phyloP scores from a whole-genome alignment of 129 eudicot species.

The Artemisia annua region DNA sequence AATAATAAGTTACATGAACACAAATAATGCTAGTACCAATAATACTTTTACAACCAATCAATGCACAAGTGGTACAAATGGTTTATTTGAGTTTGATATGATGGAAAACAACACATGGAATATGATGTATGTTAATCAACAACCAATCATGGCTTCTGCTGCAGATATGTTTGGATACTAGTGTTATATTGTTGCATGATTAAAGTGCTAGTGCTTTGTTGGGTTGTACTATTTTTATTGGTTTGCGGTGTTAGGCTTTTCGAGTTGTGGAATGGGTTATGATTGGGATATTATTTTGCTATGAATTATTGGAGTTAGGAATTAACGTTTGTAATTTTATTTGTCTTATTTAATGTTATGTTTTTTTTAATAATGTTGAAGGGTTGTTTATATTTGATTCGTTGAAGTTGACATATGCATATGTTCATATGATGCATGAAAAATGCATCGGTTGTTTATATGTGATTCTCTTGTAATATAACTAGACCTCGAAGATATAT shows the following conservation, averaged over 20 bases:
- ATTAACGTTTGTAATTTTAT: constrained; percentile 19
- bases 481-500: too few relatives aligned
- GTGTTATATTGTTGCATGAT: not conserved
- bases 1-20: constrained; percentile 48
- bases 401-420: too few relatives aligned
- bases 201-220: not conserved
- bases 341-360: not conserved
- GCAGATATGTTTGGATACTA: constrained; percentile 64
- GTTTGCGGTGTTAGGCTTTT: constrained; percentile 18
- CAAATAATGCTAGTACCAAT: constrained; percentile 10
- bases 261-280: constrained; percentile 17
- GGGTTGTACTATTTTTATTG: constrained; percentile 13
- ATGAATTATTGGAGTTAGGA: constrained; percentile 12
- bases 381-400: not conserved
- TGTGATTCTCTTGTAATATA: too few relatives aligned
- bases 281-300: constrained; percentile 3
- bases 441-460: too few relatives aligned
- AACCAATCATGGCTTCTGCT: constrained; percentile 70
- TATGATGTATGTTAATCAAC: constrained; percentile 59
- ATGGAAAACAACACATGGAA: constrained; percentile 57
- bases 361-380: not conserved
- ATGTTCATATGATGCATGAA: too few relatives aligned
- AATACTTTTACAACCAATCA: constrained; percentile 16
- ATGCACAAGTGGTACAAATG: constrained; percentile 15
- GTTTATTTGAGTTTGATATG: constrained; percentile 37